Percentiles rank a stretch among this genome's conserved stretches.
phyloP scores from a whole-genome alignment of 78 protist species.

The Guillardia theta region DNA sequence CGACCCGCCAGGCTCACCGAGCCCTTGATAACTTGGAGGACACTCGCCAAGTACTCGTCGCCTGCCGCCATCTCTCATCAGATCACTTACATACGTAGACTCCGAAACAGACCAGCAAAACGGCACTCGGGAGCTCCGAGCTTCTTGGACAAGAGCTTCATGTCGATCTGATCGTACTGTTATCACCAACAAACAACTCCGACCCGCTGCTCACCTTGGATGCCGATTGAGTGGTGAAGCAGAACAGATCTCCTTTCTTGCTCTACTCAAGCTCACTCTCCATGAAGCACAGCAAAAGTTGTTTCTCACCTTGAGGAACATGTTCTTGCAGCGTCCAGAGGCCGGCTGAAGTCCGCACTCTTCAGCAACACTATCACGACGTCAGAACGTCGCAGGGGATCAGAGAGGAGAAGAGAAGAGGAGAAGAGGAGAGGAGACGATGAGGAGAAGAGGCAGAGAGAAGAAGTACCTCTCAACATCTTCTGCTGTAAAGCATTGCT shows the following conservation, averaged over 20 bases:
- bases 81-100: too few species aligned
- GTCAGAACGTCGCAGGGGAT: background rate
- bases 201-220: background rate
- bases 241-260: background rate
- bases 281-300: too few species aligned
- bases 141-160: background rate
- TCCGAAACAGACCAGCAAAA: too few species aligned
- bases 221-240: background rate
- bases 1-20: background rate
- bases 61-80: too few species aligned
- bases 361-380: background rate
- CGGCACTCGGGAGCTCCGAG: constrained; percentile 14
- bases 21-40: background rate
- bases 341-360: background rate
- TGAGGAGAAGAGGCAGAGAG: background rate
- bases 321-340: background rate
- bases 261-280: too few species aligned
- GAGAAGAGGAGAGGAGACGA: background rate
- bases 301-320: background rate
- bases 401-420: background rate
- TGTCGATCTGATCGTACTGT: background rate
- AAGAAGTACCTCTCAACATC: background rate
- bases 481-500: background rate
- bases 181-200: too few species aligned
- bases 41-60: background rate